Base-by-base conservation (phyloP, 2,329 filamentous ascomycete genomes). In the Trichoderma polysporum region DNA sequence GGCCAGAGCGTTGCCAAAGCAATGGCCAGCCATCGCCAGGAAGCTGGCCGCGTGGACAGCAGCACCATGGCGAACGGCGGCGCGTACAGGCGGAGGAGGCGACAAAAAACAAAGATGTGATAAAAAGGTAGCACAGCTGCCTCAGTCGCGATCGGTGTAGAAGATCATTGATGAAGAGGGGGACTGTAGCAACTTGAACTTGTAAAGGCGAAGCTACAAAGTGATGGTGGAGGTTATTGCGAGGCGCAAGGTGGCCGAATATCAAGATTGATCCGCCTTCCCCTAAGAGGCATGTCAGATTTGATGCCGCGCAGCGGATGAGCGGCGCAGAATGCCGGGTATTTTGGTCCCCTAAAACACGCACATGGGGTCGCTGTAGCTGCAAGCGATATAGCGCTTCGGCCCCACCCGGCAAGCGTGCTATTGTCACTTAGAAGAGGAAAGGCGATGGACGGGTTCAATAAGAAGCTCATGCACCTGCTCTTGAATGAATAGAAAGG, bases 1-100 rank as follows among this genome's bases (percentile, higher is more conserved):
- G 81, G 77, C 73, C 81, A 82, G 41, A 87, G 72, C 47, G 81
- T 79, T 50, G 84, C 76, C 54, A 75, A 69, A 61, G 77, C 71
- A 45, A 77, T 61, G 50, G 74, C 71, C 50, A 71, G 73, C 76
- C 77, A 78, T 73, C 69, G 74, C 69, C 33, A 61, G 58, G 63
- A 57, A 12, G 61, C 49, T 61, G 62, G 41, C 33, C 25, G 52
- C 29, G 47, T 22, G 37, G 64, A 66, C n/a, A 25, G 31, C 67
- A 45, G 54, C 4, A 56, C 59, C 69, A 70, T 70, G 67, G 29
- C 45, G 50, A 50, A n/a, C 17, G 39, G 58, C 41, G 53, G 59
- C 56, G 53, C 67, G 54, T n/a, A 52, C 33, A 31, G 54, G 56
- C 68, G 39, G 58, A 29, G 13, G 9, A 25, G 58, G 25, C 22